Evolutionary conservation across 345 rosid genomes (phyloP), one percentile per base, ranked within the genome.

Genomic region (Adansonia digitata): DNA sequence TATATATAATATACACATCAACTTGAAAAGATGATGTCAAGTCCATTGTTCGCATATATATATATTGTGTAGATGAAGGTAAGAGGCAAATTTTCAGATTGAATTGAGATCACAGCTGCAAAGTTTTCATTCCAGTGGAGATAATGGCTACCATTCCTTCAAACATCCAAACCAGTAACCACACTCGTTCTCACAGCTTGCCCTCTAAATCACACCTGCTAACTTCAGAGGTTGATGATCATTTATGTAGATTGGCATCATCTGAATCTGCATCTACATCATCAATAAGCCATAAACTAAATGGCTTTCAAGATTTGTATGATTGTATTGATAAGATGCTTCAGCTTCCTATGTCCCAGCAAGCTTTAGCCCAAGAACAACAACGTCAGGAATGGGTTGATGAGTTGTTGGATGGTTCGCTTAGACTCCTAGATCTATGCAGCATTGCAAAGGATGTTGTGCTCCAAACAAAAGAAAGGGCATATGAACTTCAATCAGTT

Each of bases 391-490:
- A 61, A 48, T 31, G 48, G 20, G 46, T 74, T 18, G 76, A 82
- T 4, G 79, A 73, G 74, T 53, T 72, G 22, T 43, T 80, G 67
- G 74, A 82, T 40, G 76, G 82, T 56, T 78, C 79, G 43, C 74
- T 83, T 13, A 62, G 70, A 77, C 53, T 80, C 51, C 75, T 83
- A 27, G 78, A 78, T 26, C 7, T 75, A 6, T 78, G 78, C 31
- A 73, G 37, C 73, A 67, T 22, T 13, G 77, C 84, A 63, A 82
- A 83, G 75, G 77, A 84, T 40, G 81, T 56, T 67, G 64, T 79
- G 57, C 69, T 75, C 10, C 82, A 81, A 53, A 75, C 60, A 22
- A 84, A 81, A 46, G 81, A 83, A 31, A 9, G 77, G 61, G 53
- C 75, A 4, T 71, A 49, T 26, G 82, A 65, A 70, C 73, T 84